These are phyloP conservation scores for Tylopilus sp. DNA, from an alignment of 1,284 basidiomycete species.

Conservation along the genomic window DNA sequence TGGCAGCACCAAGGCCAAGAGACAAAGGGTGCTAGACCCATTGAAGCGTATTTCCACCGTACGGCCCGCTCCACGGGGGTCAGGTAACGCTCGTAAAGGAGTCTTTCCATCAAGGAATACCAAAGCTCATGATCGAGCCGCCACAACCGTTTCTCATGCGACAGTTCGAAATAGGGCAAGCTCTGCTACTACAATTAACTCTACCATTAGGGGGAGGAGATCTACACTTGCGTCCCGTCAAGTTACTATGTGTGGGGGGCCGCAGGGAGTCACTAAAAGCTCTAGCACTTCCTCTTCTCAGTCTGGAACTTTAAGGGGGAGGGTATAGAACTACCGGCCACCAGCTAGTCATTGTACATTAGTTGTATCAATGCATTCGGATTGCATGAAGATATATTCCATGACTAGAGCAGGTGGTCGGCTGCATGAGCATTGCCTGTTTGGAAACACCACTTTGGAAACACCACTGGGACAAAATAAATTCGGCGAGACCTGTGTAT, in stretches of 20 bases:
- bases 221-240: slow-evolving; percentile 12
- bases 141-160: slow-evolving; percentile 12
- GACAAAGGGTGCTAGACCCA: slow-evolving; percentile 29
- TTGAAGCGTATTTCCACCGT: slow-evolving; percentile 27
- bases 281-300: slow-evolving; percentile 27
- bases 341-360: slow-evolving; percentile 22
- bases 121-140: slow-evolving; percentile 8
- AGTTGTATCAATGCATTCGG: slow-evolving; percentile 12
- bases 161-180: slow-evolving; percentile 12
- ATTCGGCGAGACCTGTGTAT: not conserved
- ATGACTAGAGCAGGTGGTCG: not conserved
- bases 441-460: not conserved
- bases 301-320: slow-evolving; percentile 25
- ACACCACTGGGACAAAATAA: not conserved
- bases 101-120: slow-evolving; percentile 12
- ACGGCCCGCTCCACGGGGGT: slow-evolving; percentile 23
- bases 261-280: slow-evolving; percentile 19
- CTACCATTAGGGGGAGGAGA: slow-evolving; percentile 17
- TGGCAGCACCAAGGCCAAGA: slow-evolving; percentile 18
- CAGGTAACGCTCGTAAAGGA: slow-evolving; percentile 14
- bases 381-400: slow-evolving; percentile 9
- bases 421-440: not conserved
- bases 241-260: not conserved
- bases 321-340: not conserved
- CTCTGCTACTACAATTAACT: slow-evolving; percentile 9